Evolutionary conservation across 192 early-diverging fungal species (phyloP).

Genomic region (Backusella luteola): DNA sequence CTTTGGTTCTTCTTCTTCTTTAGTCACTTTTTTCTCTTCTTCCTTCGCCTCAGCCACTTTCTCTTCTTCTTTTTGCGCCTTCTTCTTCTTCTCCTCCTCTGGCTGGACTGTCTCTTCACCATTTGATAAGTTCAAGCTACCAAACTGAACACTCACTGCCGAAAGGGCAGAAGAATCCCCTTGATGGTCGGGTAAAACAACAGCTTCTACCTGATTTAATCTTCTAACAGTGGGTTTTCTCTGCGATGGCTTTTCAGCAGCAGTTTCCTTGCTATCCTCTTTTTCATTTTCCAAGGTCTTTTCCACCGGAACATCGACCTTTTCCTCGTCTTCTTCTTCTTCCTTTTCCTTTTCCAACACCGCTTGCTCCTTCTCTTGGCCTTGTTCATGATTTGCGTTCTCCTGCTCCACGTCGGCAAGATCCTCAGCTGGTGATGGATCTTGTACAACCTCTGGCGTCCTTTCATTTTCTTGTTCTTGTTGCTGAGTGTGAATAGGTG

Average conservation of each 20-base stretch:
- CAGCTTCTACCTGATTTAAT: conserved; percentile 29
- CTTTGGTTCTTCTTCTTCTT: neutral
- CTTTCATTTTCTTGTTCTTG: neutral
- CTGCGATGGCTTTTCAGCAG: neutral
- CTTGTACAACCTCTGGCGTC: neutral
- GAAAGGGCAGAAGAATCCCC: neutral
- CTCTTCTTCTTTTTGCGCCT: neutral
- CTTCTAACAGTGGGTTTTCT: conserved; percentile 20
- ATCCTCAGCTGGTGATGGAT: neutral
- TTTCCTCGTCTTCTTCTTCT: neutral
- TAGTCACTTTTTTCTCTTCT: neutral
- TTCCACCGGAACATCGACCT: neutral
- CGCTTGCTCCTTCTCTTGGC: neutral
- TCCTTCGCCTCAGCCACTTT: neutral
- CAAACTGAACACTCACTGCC: conserved; percentile 31
- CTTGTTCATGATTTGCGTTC: neutral
- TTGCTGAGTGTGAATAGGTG: neutral
- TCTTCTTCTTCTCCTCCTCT: neutral
- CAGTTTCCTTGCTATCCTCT: neutral
- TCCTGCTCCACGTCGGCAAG: neutral
- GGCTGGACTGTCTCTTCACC: neutral
- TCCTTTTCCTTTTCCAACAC: neutral
- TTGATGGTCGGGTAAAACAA: conserved; percentile 20
- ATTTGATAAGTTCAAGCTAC: conserved; percentile 25
- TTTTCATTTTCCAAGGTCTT: neutral